Evolutionary conservation across 2,329 filamentous ascomycete species (phyloP), one percentile per base, ranked within the genome.

Genomic region (Fusarium nodosum): DNA sequence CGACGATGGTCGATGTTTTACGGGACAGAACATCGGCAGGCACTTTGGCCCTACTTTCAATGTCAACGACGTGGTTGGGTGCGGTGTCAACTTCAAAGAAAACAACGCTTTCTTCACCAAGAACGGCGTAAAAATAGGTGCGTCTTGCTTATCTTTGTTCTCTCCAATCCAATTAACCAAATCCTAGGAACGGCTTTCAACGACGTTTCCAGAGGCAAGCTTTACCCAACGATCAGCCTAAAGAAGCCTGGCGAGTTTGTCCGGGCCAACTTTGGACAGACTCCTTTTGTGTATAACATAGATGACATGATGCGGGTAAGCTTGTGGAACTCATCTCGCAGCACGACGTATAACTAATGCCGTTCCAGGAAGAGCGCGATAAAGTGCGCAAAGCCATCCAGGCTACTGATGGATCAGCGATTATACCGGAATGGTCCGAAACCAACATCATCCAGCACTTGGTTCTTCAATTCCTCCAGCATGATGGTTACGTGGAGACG

Each of bases 401-500:
- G 34, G 74, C 76, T 44, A 83, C 87, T 59, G 86, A 86, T 69
- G 86, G 90, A n/a, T 83, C 86, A 30, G 83, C 78, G 24, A 81
- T 96, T 9, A 87, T 88, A 34, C 87, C 88, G 4, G 84, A 85
- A 4, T 82, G 92, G 66, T 88, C 87, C 64, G 95, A 97, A 79
- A 90, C 89, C 2, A 85, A 91, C 28, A 85, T 98, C 48, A 89
- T 97, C 38, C 94, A 97, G 77, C 88, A 92, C 72, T 83, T 98
- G 59, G 86, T 90, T 20, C 86, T 94, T 39, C 94, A 97, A 79
- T 98, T 97, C 72, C 83, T 99, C 16, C 92, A 94, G 38, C 95
- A 98, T 73, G 96, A 98, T 74, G 96, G 96, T 62, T 98, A 97
- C 72, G 91, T 97, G 10, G 95, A 97, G 71, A 97, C 95, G 0